These are phyloP conservation scores for Forsythia suspensa DNA, from an alignment of 257 asterid genomes.

Conservation along the genomic window DNA sequence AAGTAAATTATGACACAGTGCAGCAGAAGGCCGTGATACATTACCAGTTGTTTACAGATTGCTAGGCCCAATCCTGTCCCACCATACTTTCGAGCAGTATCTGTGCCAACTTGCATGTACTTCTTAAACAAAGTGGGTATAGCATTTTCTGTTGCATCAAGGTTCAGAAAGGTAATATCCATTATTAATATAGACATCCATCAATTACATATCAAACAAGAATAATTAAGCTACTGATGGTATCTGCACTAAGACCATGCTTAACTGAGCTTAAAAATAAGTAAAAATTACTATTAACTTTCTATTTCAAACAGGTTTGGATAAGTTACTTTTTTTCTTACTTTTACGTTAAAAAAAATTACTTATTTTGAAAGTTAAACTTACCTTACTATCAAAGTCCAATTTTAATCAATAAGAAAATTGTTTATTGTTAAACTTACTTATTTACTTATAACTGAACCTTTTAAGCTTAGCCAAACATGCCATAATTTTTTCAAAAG, in stretches of 20 bases:
- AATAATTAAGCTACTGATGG: background rate
- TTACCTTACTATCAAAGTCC: background rate
- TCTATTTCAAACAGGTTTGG: background rate
- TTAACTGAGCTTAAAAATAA: background rate
- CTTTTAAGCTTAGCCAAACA: background rate
- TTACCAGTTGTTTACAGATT: slow-evolving; percentile 87
- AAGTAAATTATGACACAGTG: background rate
- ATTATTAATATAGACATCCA: background rate
- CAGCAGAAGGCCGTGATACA: background rate
- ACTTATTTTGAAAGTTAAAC: background rate
- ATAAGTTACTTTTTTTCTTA: background rate
- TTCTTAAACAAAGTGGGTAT: slow-evolving; percentile 77
- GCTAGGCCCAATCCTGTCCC: slow-evolving; percentile 97
- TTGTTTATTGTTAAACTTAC: background rate
- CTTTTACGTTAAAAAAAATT: too few species aligned
- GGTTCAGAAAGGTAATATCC: slow-evolving; percentile 4
- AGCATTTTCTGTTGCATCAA: slow-evolving; percentile 57
- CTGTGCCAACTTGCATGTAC: slow-evolving; percentile 94
- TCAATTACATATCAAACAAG: background rate
- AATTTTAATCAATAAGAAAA: background rate
- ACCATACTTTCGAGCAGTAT: slow-evolving; percentile 91
- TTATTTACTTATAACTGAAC: background rate
- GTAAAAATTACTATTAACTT: background rate
- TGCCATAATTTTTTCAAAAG: background rate
- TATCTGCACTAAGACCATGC: background rate